Conservation (phyloP, 2,329 filamentous ascomycete species). For the Monosporascus sp. region DNA sequence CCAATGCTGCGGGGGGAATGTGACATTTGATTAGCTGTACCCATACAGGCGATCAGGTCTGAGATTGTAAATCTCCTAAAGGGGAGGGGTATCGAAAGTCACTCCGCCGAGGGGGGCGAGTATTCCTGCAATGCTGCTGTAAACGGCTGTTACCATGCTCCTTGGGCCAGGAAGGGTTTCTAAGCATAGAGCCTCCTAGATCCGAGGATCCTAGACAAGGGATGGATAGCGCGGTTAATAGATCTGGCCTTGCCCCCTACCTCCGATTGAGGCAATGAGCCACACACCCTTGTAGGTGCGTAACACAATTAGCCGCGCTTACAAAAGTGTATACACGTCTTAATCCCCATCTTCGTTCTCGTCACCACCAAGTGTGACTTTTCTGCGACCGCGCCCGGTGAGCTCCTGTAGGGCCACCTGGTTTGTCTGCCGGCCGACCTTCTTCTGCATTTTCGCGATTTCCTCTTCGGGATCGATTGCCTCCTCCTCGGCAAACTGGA, state of each 20-base stretch:
- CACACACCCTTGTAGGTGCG: constrained; percentile 13
- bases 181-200: constrained; percentile 9
- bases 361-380: constrained; percentile 78
- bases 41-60: constrained; percentile 22
- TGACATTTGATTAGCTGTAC: constrained; percentile 26
- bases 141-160: constrained; percentile 10
- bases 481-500: constrained; percentile 88
- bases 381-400: constrained; percentile 75
- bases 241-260: constrained; percentile 16
- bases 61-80: constrained; percentile 18
- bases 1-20: constrained; percentile 21
- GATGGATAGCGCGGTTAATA: constrained; percentile 21
- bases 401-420: constrained; percentile 88
- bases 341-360: constrained; percentile 41
- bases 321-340: constrained; percentile 21
- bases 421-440: constrained; percentile 84
- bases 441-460: constrained; percentile 95
- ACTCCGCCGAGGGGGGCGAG: constrained; percentile 13
- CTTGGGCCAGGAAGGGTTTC: constrained; percentile 14
- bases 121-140: constrained; percentile 16
- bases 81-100: constrained; percentile 20
- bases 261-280: constrained; percentile 21
- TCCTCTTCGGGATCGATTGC: constrained; percentile 90
- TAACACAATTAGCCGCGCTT: constrained; percentile 21
- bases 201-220: constrained; percentile 1